Evolutionary conservation across 148 eudicot species (phyloP), one percentile per base, ranked within the genome.

Genomic region (Nepenthes gracilis): DNA sequence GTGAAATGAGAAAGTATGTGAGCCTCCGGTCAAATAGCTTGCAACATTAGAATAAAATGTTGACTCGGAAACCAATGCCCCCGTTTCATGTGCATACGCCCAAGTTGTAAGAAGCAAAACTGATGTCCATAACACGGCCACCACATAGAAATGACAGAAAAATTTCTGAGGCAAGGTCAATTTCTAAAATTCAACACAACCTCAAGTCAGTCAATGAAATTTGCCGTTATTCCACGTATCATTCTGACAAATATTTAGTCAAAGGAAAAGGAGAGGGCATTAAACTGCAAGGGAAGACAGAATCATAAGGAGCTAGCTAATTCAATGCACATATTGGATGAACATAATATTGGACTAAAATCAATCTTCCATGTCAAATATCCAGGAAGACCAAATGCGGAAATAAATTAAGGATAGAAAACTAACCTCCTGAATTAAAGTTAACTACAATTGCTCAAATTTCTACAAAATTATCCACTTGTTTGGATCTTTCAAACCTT

Each of bases 91-190:
- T 35, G 96, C 95, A 58, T 89, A 93, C 36, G 64, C 61, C 95
- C 87, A 89, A 58, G 87, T 86, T 33, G 80, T 54, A 58, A 73
- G 70, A 54, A 89, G 77, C 74, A 93, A 74, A 49, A 86, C 45
- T 10, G 87, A 66, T 10, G 95, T 93, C 84, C 89, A 89, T 51
- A 73, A 56, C 77, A 78, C 78, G 48, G 82, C 99, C 67, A 84
- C 72, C 47, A 64, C 75, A 60, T 93, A 93, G 67, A 93, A 93
- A 77, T 93, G 99, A 72, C 77, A 55, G 78, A 93, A 93, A 47
- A 64, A 79, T 55, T 63, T 89, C 73, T 88, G 96, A 47, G 97
- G 95, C 38, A 93, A 85, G 5, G 76, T 86, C 72, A 89, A 64
- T 67, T 64, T 84, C 99, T 93, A 77, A 78, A 84, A 62, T 6